phyloP scores from a whole-genome alignment of 192 early-diverging fungal species.

The Glomus cerebriforme region DNA sequence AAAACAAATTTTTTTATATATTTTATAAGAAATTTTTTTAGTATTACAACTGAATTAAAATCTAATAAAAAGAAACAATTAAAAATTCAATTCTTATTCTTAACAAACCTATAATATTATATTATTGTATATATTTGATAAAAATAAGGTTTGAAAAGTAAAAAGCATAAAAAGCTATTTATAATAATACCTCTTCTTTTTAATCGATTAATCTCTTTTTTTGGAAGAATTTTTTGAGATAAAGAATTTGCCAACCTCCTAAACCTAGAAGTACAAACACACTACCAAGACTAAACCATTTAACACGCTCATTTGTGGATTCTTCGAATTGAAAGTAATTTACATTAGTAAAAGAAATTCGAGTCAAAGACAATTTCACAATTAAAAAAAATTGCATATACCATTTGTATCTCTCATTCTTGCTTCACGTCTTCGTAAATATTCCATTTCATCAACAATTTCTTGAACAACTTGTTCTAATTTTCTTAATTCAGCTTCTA shows the following conservation, averaged over 20 bases:
- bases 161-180: background rate
- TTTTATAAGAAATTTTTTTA: too few species aligned
- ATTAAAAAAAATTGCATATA: conserved; percentile 35
- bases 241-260: conserved; percentile 81
- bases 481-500: conserved; percentile 85
- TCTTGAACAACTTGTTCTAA: conserved; percentile 77
- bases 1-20: too few species aligned
- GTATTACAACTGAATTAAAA: too few species aligned
- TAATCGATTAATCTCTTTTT: conserved; percentile 84
- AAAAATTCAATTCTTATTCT: too few species aligned
- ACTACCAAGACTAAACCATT: conserved; percentile 77
- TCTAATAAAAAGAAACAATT: too few species aligned
- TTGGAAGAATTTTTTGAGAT: conserved; percentile 85
- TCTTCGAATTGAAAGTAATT: conserved; percentile 49
- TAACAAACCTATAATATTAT: too few species aligned
- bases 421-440: conserved; percentile 77
- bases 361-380: background rate
- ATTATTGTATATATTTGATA: too few species aligned
- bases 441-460: conserved; percentile 84
- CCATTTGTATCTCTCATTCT: conserved; percentile 88
- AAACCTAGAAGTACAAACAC: conserved; percentile 71
- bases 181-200: conserved; percentile 17
- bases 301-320: conserved; percentile 86
- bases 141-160: too few species aligned
- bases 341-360: background rate